These are phyloP conservation scores for Solanum gandarillasii DNA, from an alignment of 257 asterid species.

Conservation along the genomic window DNA sequence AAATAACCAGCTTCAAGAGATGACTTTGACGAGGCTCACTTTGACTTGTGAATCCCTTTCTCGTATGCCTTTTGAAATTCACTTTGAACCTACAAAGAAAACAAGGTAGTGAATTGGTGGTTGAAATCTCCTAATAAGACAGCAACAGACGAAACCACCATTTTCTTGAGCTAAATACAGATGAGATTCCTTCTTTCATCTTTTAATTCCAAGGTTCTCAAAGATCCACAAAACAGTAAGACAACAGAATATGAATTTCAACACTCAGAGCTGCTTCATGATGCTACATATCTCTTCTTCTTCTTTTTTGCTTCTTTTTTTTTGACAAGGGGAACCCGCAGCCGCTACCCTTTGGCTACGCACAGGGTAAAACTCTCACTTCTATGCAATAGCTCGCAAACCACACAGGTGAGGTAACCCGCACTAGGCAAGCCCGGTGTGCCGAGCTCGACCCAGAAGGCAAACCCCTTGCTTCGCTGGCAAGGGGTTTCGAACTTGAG, in stretches of 20 bases:
- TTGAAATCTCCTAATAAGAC: not conserved
- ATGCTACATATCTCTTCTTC: not conserved
- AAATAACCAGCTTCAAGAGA: not conserved
- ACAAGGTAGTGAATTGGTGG: conserved; percentile 15
- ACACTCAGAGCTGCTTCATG: not conserved
- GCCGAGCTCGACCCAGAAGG: not conserved
- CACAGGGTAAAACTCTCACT: not conserved
- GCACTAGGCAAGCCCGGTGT: not conserved
- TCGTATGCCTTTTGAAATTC: conserved; percentile 99
- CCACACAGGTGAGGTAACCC: not conserved
- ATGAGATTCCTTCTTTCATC: not conserved
- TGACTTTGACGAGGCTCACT: conserved; percentile 36
- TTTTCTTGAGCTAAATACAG: not conserved
- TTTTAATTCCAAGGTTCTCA: not conserved
- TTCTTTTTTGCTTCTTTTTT: not conserved
- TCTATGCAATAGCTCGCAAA: not conserved
- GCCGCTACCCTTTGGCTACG: not conserved
- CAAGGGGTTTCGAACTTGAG: not conserved
- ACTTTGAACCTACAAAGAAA: conserved; percentile 66
- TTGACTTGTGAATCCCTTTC: conserved; percentile 91
- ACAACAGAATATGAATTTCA: not conserved
- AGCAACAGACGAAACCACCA: not conserved
- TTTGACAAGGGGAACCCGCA: not conserved
- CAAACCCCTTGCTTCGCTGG: not conserved
- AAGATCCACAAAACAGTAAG: not conserved